Conservation (phyloP, 2,329 filamentous ascomycete genomes). For the Rutstroemia sp. region DNA sequence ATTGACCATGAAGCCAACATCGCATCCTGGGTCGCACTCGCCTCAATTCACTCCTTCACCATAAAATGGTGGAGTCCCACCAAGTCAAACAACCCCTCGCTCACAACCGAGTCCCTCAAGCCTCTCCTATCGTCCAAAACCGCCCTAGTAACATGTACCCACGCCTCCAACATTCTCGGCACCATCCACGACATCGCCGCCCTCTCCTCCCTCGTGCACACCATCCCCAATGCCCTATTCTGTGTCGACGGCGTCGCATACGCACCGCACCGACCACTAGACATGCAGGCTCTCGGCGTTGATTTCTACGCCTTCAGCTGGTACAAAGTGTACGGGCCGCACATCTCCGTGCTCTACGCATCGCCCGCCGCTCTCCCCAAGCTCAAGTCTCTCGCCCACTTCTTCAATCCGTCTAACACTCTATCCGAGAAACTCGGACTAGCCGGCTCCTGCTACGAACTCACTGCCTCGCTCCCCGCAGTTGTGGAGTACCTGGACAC, state of each 20-base stretch:
- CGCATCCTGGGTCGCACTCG: constrained; percentile 64
- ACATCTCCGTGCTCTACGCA: constrained; percentile 64
- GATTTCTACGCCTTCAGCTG: constrained; percentile 76
- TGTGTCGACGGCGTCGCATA: constrained; percentile 72
- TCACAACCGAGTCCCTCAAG: neutral
- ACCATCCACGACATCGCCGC: constrained; percentile 57
- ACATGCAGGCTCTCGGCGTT: constrained; percentile 60
- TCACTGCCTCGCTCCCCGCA: constrained; percentile 52
- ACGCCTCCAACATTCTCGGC: constrained; percentile 67
- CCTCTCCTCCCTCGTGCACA: constrained; percentile 42
- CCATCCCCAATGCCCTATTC: constrained; percentile 48
- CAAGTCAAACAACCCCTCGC: constrained; percentile 34
- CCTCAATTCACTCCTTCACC: constrained; percentile 48
- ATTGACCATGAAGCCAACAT: constrained; percentile 76
- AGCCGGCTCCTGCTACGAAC: constrained; percentile 64
- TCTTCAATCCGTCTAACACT: constrained; percentile 54
- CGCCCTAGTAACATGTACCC: constrained; percentile 64
- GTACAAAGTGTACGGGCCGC: constrained; percentile 79
- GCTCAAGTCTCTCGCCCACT: constrained; percentile 55
- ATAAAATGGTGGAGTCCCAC: constrained; percentile 64
- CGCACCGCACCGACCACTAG: constrained; percentile 63
- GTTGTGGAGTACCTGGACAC: constrained; percentile 54
- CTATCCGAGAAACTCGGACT: constrained; percentile 62
- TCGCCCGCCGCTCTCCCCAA: constrained; percentile 46
- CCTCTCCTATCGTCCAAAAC: constrained; percentile 55